Evolutionary conservation across 805 yeast genomes (phyloP).

Genomic region (Suhomyces prunicola): DNA sequence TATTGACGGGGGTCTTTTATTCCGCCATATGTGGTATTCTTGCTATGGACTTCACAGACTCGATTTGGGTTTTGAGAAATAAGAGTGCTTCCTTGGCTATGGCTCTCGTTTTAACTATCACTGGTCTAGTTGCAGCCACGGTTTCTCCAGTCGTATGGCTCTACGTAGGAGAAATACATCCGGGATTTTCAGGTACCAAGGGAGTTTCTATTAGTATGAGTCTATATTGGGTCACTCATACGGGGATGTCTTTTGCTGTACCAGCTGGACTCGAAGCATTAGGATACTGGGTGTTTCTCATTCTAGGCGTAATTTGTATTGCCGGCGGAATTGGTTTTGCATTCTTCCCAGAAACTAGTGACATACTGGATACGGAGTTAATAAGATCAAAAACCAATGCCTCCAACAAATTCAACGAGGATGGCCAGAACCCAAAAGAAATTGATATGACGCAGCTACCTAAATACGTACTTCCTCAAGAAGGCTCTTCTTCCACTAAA

Average conservation of each 20-base stretch:
- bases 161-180: constrained; percentile 49
- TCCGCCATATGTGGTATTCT: constrained; percentile 29
- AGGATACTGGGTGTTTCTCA: constrained; percentile 40
- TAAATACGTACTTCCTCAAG: background rate
- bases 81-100: constrained; percentile 41
- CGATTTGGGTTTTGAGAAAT: background rate
- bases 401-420: background rate
- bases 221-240: constrained; percentile 43
- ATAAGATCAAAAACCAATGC: constrained; percentile 11
- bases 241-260: constrained; percentile 34
- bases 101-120: constrained; percentile 43
- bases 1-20: constrained; percentile 34
- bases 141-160: constrained; percentile 48
- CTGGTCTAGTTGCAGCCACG: constrained; percentile 46
- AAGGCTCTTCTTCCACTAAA: background rate
- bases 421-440: background rate
- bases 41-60: background rate
- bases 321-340: constrained; percentile 27
- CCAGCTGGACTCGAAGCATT: constrained; percentile 37
- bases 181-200: constrained; percentile 42
- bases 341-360: constrained; percentile 46
- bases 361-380: constrained; percentile 20
- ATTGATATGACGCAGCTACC: background rate
- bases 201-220: constrained; percentile 47
- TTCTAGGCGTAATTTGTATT: constrained; percentile 34